phyloP scores from a whole-genome alignment of 768 basidiomycete genomes.

The Phaeotremella skinneri region DNA sequence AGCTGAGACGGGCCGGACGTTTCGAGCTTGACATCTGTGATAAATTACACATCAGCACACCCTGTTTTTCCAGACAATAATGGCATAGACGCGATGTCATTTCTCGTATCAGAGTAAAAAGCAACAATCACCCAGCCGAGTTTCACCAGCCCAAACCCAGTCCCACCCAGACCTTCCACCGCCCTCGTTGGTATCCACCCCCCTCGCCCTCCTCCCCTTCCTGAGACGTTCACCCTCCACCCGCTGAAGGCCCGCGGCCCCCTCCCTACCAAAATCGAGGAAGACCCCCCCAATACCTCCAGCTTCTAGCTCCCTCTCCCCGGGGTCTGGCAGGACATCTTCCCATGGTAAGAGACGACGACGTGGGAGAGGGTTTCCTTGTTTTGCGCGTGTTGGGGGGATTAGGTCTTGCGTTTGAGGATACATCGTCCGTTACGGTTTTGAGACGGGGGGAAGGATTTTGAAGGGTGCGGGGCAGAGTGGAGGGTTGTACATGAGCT shows the following conservation, averaged over 20 bases:
- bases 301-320: not conserved
- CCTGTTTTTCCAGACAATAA: too few relatives aligned
- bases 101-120: too few relatives aligned
- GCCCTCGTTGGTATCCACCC: not conserved
- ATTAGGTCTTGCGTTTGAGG: not conserved
- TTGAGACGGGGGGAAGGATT: too few relatives aligned
- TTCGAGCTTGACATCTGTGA: not conserved
- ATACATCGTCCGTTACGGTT: too few relatives aligned
- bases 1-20: not conserved
- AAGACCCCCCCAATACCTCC: conserved; percentile 19
- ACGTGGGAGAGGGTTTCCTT: conserved; percentile 7
- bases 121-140: too few relatives aligned
- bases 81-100: too few relatives aligned
- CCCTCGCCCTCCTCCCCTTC: conserved; percentile 17
- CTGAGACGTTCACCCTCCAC: conserved; percentile 22
- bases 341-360: conserved; percentile 1
- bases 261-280: conserved; percentile 31
- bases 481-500: too few relatives aligned
- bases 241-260: conserved; percentile 21
- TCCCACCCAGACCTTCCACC: conserved; percentile 27
- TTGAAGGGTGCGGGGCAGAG: too few relatives aligned
- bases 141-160: conserved; percentile 17
- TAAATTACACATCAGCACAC: too few relatives aligned
- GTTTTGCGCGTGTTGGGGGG: not conserved
- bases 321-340: not conserved